A percentile compares a stretch with the other conserved stretches of the same genome.
phyloP scores from a whole-genome alignment of 306 rosid genomes.

The Prunus davidiana region DNA sequence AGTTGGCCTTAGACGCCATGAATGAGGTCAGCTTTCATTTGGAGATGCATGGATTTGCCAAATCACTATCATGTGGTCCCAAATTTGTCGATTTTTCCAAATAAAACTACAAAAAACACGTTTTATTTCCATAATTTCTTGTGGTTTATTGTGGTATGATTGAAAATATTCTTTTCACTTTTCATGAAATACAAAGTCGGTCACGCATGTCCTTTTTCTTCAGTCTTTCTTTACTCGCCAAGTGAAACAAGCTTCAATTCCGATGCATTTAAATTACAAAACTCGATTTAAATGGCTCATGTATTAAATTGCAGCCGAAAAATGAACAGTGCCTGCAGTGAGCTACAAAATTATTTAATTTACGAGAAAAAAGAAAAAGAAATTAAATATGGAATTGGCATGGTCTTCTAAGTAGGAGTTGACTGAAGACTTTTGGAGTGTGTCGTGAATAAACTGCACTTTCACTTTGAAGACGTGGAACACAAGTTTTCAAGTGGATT shows the following conservation, averaged over 20 bases:
- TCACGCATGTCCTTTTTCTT: background rate
- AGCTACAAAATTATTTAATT: background rate
- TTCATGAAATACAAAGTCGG: background rate
- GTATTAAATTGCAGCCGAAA: conserved; percentile 13
- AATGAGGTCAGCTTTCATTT: conserved; percentile 17
- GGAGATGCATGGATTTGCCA: conserved; percentile 6
- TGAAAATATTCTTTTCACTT: background rate
- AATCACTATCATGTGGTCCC: background rate
- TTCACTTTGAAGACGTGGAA: background rate
- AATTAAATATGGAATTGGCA: background rate
- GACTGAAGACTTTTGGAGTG: background rate
- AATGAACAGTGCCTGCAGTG: conserved; percentile 13
- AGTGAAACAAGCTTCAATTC: background rate
- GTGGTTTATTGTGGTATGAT: background rate
- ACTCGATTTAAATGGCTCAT: background rate
- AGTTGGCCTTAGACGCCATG: conserved; percentile 3
- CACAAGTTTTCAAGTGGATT: background rate
- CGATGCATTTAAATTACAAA: conserved; percentile 12
- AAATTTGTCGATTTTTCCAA: background rate
- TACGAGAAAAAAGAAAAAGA: background rate
- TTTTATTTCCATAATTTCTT: background rate
- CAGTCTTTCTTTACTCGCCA: background rate
- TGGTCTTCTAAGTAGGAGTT: background rate
- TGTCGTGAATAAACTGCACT: background rate
- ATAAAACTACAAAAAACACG: background rate